Evolutionary conservation across 345 rosid genomes (phyloP).

Genomic region (Mallotus nudiflorus): DNA sequence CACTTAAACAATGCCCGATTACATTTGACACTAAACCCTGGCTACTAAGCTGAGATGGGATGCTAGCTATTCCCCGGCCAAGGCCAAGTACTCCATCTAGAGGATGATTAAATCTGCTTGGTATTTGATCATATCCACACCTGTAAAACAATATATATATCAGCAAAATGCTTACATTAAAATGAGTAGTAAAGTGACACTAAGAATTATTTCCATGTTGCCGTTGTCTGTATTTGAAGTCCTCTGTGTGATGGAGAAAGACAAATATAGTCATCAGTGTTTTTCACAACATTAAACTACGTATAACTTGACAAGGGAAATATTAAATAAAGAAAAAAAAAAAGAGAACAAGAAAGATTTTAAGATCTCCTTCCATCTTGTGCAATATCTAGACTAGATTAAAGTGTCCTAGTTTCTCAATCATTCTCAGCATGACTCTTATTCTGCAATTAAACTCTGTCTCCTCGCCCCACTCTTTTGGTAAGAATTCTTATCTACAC

Average conservation of each 20-base stretch:
- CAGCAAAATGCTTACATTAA: not conserved
- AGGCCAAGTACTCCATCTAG: constrained; percentile 97
- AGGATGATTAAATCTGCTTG: constrained; percentile 65
- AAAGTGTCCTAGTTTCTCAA: too few species aligned
- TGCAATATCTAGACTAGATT: too few species aligned
- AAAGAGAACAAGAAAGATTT: too few species aligned
- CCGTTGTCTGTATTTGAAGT: not conserved
- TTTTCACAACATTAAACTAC: too few species aligned
- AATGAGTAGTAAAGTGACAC: constrained; percentile 4
- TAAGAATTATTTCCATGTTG: not conserved
- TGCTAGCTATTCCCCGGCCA: constrained; percentile 80
- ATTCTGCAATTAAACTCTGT: not conserved
- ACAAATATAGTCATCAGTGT: too few species aligned
- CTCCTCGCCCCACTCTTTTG: not conserved
- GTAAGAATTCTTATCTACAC: too few species aligned
- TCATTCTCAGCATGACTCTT: too few species aligned
- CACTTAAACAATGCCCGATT: constrained; percentile 83
- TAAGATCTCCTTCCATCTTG: too few species aligned
- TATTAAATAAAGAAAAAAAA: too few species aligned
- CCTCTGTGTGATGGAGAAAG: not conserved
- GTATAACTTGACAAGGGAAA: too few species aligned
- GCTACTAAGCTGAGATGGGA: constrained; percentile 69
- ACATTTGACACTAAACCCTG: constrained; percentile 68
- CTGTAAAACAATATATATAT: constrained; percentile 33
- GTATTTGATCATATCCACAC: constrained; percentile 85